phyloP scores from a whole-genome alignment of 1,139 yeast species.

The Suhomyces panamericanus region DNA sequence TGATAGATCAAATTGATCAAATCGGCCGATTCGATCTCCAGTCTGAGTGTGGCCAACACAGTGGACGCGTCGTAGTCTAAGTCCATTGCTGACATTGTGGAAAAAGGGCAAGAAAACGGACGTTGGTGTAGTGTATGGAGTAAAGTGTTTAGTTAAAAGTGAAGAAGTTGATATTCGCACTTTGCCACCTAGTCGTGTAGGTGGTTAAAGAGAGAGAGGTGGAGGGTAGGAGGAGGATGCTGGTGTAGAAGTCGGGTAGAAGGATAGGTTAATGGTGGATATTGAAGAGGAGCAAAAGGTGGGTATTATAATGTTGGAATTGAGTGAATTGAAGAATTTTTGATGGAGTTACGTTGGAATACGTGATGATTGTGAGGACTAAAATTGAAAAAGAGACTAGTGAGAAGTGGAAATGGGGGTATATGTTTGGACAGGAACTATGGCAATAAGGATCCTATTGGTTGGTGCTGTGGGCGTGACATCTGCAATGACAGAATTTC shows the following conservation, averaged over 20 bases:
- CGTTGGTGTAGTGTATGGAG: not conserved
- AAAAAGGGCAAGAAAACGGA: not conserved
- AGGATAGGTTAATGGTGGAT: too few relatives aligned
- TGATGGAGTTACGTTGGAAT: not conserved
- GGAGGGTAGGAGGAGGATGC: not conserved
- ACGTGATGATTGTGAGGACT: not conserved
- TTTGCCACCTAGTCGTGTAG: not conserved
- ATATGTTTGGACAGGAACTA: not conserved
- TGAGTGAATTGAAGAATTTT: not conserved
- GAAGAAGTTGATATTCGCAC: not conserved
- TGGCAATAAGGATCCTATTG: too few relatives aligned
- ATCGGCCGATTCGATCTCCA: slow-evolving; percentile 65
- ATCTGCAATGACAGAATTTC: too few relatives aligned
- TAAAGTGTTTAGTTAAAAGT: too few relatives aligned
- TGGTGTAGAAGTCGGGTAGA: too few relatives aligned
- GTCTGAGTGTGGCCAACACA: slow-evolving; percentile 67
- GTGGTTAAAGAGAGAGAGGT: not conserved
- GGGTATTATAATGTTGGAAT: not conserved
- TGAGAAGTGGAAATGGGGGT: not conserved
- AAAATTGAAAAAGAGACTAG: not conserved
- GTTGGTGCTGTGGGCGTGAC: not conserved
- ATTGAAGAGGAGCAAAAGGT: not conserved
- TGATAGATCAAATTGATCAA: slow-evolving; percentile 64
- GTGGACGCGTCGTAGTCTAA: slow-evolving; percentile 55
- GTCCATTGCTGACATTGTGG: slow-evolving; percentile 32